Conservation (phyloP, 257 asterid genomes). For the Solanum chilense region DNA sequence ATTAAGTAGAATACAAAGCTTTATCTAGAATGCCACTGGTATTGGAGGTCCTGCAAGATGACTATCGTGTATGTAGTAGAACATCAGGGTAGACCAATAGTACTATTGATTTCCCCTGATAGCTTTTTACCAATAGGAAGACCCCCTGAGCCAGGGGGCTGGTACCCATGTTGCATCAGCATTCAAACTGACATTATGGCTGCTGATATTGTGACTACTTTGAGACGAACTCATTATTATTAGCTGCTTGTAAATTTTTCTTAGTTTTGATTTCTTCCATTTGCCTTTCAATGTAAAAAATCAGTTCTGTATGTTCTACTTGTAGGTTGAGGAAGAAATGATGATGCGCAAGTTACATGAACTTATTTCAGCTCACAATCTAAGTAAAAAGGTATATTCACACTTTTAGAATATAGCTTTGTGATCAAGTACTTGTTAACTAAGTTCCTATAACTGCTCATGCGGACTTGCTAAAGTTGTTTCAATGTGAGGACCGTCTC, state of each 20-base stretch:
- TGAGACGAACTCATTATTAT: background rate
- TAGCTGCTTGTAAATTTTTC: background rate
- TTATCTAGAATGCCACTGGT: background rate
- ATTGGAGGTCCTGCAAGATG: background rate
- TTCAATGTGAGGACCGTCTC: background rate
- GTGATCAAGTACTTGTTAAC: background rate
- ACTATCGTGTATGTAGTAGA: background rate
- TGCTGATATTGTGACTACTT: background rate
- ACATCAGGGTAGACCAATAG: background rate
- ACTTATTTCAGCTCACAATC: slow-evolving; percentile 64
- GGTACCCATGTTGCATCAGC: background rate
- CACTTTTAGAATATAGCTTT: background rate
- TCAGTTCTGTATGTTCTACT: background rate
- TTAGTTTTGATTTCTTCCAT: background rate
- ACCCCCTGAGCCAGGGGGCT: background rate
- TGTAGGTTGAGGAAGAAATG: slow-evolving; percentile 91
- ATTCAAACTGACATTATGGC: background rate
- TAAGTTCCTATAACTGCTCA: background rate
- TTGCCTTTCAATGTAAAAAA: background rate
- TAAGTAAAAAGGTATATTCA: slow-evolving; percentile 28
- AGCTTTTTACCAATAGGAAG: background rate
- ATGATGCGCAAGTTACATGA: slow-evolving; percentile 84
- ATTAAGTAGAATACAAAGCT: background rate
- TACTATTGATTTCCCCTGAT: background rate
- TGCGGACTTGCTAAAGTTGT: background rate